These are phyloP conservation scores for Paramecium caudatum DNA, from an alignment of 73 alveolate species.

Conservation along the genomic window DNA sequence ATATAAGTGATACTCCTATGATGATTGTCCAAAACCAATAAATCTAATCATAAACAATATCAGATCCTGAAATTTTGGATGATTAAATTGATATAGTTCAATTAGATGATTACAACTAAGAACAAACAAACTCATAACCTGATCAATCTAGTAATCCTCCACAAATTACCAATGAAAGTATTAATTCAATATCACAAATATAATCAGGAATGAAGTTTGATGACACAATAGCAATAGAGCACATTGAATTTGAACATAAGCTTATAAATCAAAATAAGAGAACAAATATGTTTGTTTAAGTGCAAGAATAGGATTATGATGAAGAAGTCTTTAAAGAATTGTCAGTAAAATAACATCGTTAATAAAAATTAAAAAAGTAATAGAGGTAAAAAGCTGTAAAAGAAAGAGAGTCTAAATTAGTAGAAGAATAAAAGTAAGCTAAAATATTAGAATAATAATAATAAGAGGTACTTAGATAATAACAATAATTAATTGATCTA, in stretches of 20 bases:
- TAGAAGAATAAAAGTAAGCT: neutral
- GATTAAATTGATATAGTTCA: too few relatives aligned
- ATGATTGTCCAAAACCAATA: too few relatives aligned
- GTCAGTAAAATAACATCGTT: neutral
- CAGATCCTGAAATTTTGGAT: too few relatives aligned
- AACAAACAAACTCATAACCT: too few relatives aligned
- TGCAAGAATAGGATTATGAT: neutral
- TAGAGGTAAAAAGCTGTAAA: conserved; percentile 8
- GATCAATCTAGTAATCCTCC: too few relatives aligned
- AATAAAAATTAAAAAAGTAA: neutral
- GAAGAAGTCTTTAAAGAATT: neutral
- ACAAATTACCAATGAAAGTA: too few relatives aligned
- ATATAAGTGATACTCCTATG: too few relatives aligned
- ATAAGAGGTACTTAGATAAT: conserved; percentile 1
- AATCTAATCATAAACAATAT: too few relatives aligned
- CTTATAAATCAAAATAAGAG: neutral
- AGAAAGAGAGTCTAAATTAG: neutral
- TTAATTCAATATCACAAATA: neutral
- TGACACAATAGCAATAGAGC: neutral
- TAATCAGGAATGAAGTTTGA: neutral
- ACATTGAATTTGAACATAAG: neutral
- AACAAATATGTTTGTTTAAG: neutral
- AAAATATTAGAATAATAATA: neutral
- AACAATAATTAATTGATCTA: neutral
- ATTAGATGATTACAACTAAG: too few relatives aligned